A percentile compares a stretch with the other conserved stretches of the same genome.
phyloP scores from a whole-genome alignment of 345 rosid genomes.

The Rhodomyrtus tomentosa region DNA sequence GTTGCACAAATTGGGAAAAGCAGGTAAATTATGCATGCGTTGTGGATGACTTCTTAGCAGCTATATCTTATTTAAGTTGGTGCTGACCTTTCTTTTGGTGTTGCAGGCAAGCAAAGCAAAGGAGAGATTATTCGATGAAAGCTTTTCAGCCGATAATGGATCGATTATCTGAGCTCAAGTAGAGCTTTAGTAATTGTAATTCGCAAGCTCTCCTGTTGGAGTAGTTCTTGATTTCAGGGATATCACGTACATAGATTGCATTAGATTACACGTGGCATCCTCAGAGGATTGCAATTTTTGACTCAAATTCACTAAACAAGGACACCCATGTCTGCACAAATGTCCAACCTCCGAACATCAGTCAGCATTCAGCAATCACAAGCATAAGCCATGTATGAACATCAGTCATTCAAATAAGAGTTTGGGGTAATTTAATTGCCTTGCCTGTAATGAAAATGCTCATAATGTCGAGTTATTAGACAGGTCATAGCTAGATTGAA shows the following conservation, averaged over 20 bases:
- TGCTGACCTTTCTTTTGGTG: not conserved
- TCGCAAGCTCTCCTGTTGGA: not conserved
- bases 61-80: not conserved
- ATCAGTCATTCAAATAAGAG: not conserved
- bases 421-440: not conserved
- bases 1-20: constrained; percentile 53
- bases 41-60: not conserved
- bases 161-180: not conserved
- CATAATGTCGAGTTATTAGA: not conserved
- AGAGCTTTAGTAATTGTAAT: not conserved
- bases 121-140: constrained; percentile 19
- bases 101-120: constrained; percentile 37
- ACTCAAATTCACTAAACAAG: not conserved
- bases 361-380: not conserved
- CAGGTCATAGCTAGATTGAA: not conserved
- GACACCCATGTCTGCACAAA: not conserved
- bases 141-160: not conserved
- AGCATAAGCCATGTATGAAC: not conserved
- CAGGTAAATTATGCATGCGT: constrained; percentile 19
- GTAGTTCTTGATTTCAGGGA: not conserved
- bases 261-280: not conserved
- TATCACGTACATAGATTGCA: not conserved
- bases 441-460: not conserved
- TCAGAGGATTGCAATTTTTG: not conserved
- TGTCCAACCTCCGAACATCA: not conserved